Percentiles rank a stretch among this genome's conserved stretches.
Conservation (phyloP, 257 asterid genomes). For the Lantana camara region DNA sequence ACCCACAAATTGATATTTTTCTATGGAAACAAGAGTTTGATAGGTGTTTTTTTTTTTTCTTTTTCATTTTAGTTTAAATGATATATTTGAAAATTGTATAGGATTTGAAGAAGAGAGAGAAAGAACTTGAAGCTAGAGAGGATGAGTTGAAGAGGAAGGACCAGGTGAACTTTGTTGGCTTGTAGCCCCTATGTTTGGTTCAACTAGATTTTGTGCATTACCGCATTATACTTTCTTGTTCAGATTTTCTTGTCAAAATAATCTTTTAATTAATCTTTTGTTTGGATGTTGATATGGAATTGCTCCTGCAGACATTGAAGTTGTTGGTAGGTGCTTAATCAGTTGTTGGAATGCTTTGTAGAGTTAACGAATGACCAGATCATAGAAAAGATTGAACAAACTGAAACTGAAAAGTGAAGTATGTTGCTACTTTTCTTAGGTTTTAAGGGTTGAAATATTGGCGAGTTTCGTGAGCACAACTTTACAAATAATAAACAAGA, state of each 20-base stretch:
- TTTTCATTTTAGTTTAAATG: too few relatives aligned
- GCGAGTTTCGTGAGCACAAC: too few relatives aligned
- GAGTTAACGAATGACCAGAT: too few relatives aligned
- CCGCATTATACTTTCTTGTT: slow-evolving; percentile 2
- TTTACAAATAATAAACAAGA: too few relatives aligned
- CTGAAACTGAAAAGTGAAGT: too few relatives aligned
- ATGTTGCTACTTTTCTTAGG: too few relatives aligned
- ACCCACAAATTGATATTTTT: slow-evolving; percentile 8
- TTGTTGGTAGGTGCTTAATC: slow-evolving; percentile 5
- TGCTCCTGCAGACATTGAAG: slow-evolving; percentile 1
- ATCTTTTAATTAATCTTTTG: slow-evolving; percentile 1
- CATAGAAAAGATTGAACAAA: too few relatives aligned
- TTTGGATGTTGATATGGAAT: background rate
- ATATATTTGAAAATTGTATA: slow-evolving; percentile 26
- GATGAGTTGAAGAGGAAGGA: slow-evolving; percentile 81
- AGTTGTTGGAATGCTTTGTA: too few relatives aligned
- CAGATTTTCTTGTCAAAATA: slow-evolving; percentile 9
- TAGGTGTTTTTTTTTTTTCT: slow-evolving; percentile 14
- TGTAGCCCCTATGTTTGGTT: slow-evolving; percentile 18
- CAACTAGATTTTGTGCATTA: slow-evolving; percentile 13
- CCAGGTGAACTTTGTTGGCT: slow-evolving; percentile 51
- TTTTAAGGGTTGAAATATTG: too few relatives aligned
- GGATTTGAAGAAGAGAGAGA: slow-evolving; percentile 75
- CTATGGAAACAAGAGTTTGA: slow-evolving; percentile 16
- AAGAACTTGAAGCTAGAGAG: slow-evolving; percentile 86